These are phyloP conservation scores for Persicaria maculosa DNA, from an alignment of 148 eudicot genomes.

Conservation along the genomic window DNA sequence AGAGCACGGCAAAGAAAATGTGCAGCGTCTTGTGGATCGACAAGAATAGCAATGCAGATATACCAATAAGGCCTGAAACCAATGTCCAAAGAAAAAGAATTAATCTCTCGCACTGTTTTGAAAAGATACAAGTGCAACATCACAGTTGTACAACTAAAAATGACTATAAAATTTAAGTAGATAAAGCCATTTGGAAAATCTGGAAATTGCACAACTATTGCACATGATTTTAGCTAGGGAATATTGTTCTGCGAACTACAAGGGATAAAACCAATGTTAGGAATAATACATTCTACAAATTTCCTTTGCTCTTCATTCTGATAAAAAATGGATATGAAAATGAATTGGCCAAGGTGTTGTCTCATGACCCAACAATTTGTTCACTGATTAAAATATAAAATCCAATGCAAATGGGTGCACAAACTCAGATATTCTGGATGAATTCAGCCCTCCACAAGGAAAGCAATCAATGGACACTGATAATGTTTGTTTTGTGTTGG, in stretches of 20 bases:
- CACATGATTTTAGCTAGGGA: neutral
- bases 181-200: too few relatives aligned
- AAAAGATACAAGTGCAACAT: neutral
- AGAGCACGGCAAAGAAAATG: constrained; percentile 55
- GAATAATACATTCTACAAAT: neutral
- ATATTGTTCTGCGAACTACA: neutral
- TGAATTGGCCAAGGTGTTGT: neutral
- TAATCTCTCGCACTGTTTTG: neutral
- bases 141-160: neutral
- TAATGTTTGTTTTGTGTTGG: neutral
- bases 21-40: constrained; percentile 54
- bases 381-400: neutral
- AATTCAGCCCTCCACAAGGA: neutral
- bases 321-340: neutral
- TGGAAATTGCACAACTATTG: too few relatives aligned
- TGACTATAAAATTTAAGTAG: too few relatives aligned
- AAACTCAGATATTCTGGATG: neutral
- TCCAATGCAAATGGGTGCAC: neutral
- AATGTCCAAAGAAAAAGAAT: neutral
- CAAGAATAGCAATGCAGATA: constrained; percentile 60
- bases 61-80: constrained; percentile 57
- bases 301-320: neutral
- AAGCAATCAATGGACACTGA: too few relatives aligned
- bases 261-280: too few relatives aligned
- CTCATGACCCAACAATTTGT: neutral